Conservation (phyloP, 2,329 filamentous ascomycete species). For the Rosellinia necatrix region DNA sequence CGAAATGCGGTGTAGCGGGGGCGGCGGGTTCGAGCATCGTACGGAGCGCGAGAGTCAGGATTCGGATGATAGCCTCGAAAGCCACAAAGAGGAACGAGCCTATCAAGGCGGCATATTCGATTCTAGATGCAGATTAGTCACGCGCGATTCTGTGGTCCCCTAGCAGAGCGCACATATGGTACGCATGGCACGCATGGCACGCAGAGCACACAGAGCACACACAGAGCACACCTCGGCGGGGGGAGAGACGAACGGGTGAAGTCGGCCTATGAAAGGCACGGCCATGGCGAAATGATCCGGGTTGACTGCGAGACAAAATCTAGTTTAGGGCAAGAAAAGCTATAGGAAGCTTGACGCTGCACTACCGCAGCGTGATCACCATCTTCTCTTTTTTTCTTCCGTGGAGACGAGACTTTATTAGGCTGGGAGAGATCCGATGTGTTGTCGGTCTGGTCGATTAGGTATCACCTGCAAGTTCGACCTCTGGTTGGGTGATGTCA, state of each 20-base stretch:
- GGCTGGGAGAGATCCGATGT: neutral
- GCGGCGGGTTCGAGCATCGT: slow-evolving; percentile 45
- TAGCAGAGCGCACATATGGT: no score
- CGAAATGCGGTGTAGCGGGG: slow-evolving; percentile 8
- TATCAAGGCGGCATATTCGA: slow-evolving; percentile 86
- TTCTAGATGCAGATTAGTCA: slow-evolving; percentile 50
- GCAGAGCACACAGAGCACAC: no score
- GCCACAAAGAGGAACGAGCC: slow-evolving; percentile 82
- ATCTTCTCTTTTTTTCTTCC: slow-evolving; percentile 28
- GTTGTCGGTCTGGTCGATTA: neutral
- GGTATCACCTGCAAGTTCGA: neutral
- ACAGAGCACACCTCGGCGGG: no score
- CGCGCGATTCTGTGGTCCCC: no score
- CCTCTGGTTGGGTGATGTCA: slow-evolving; percentile 32
- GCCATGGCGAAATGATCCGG: slow-evolving; percentile 39
- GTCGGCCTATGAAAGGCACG: slow-evolving; percentile 48
- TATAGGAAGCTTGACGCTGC: slow-evolving; percentile 24
- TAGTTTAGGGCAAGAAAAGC: slow-evolving; percentile 16
- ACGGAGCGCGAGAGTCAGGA: slow-evolving; percentile 89
- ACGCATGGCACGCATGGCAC: no score
- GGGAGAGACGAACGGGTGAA: slow-evolving; percentile 43
- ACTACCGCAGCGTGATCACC: slow-evolving; percentile 29
- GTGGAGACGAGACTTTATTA: neutral
- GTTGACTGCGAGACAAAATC: slow-evolving; percentile 6
- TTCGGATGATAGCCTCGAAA: slow-evolving; percentile 80